Base-by-base conservation (phyloP, 2,329 filamentous ascomycete genomes). In the Ciborinia camelliae region DNA sequence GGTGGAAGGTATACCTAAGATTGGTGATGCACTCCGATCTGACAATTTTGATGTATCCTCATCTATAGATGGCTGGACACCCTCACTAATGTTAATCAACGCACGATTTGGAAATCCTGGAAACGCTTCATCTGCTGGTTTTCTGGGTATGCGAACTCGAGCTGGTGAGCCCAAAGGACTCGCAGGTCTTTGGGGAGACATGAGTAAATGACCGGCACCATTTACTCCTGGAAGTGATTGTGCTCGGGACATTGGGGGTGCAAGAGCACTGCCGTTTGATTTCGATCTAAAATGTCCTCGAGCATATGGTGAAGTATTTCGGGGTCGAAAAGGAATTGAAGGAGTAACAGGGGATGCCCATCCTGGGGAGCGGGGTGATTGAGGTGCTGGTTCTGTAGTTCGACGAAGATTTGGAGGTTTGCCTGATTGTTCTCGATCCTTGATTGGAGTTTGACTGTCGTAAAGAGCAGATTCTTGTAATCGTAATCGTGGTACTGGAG, bases 171-270 rank as follows among this genome's bases (percentile, higher is more conserved):
- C 79, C 10, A 79, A 78, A 10, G 85, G 84, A 70, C 84, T 87
- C 51, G 79, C 79, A 3, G 84, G 80, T 37, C 84, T 83, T 20
- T 68, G 64, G 2, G 84, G 81, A 39, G 82, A 80, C 37, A 66
- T 61, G 30, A 86, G 77, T 30, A 87, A 77, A 70, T 86, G 84
- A 52, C 85, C 85, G 12, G 84, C 79, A 45, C 81, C 84, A 69
- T 82, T 86, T 30, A 87, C 81, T 35, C 85, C 84, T 15, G 86
- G 86, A 80, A 89, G 81, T 10, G 86, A 88, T 72, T 86, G 84
- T 35, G 86, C 86, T 68, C 86, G 83, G 18, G 82, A 82, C 81
- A 89, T 87, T 64, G 80, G 73, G n/a, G 79, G 79, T 32, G 83
- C 80, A 41, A 82, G 79, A 67, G 84, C 75, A 71, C 81, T 84